phyloP scores from a whole-genome alignment of 2,329 filamentous ascomycete species.

The Aspergillus sp. region DNA sequence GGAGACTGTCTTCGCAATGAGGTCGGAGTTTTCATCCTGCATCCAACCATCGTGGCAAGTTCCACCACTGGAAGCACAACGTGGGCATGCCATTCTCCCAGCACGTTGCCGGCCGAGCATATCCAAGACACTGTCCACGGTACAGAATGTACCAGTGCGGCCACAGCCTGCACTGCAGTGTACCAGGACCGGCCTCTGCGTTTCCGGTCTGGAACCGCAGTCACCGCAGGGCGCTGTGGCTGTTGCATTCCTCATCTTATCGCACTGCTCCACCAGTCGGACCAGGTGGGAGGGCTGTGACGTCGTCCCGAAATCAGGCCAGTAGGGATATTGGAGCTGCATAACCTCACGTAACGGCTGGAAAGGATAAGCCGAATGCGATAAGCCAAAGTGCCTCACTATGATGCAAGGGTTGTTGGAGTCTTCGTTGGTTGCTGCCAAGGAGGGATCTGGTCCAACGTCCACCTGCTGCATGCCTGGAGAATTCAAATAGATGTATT shows the following conservation, averaged over 20 bases:
- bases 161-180: conserved; percentile 97
- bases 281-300: conserved; percentile 85
- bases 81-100: conserved; percentile 23
- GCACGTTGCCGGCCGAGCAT: conserved; percentile 85
- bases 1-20: conserved; percentile 83
- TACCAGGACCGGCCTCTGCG: conserved; percentile 73
- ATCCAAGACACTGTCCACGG: conserved; percentile 91
- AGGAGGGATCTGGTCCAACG: conserved; percentile 27
- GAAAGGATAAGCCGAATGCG: conserved; percentile 75
- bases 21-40: conserved; percentile 67
- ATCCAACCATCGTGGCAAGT: conserved; percentile 59
- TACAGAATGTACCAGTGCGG: conserved; percentile 93
- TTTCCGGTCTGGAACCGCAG: conserved; percentile 55
- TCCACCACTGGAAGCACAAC: conserved; percentile 20
- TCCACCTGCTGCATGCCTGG: conserved; percentile 48
- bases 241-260: conserved; percentile 56
- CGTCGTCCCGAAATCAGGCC: conserved; percentile 94
- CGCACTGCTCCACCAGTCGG: conserved; percentile 84
- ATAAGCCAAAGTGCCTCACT: conserved; percentile 82
- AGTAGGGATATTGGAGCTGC: conserved; percentile 90
- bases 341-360: conserved; percentile 87
- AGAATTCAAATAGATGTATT: conserved; percentile 72
- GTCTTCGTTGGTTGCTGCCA: conserved; percentile 28
- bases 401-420: conserved; percentile 65
- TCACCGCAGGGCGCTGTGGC: conserved; percentile 22